Evolutionary conservation across 2,329 filamentous ascomycete species (phyloP), one percentile per base, ranked within the genome.

Genomic region (Cladobotryum mycophilum): DNA sequence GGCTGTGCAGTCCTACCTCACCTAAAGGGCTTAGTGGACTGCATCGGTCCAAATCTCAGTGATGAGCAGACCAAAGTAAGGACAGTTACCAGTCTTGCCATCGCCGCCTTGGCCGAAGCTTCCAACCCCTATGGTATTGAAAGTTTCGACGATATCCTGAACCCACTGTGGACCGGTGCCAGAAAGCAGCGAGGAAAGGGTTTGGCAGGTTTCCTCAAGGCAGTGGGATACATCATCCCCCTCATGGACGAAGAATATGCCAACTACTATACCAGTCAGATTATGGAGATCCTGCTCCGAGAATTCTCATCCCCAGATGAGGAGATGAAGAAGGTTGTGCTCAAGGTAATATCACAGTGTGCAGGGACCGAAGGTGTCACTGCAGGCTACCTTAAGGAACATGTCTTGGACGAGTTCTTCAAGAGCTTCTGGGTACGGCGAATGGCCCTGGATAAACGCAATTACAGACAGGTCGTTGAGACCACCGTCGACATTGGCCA

Each of bases 221-320:
- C 93, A 43, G 92, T 99, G 41, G 93, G 93, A 22, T 97, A 93
- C 67, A 96, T 99, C 64, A 97, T 99, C 56, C 93, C 93, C 4
- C 80, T 99, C 47, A 99, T 99, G 93, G 93, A 99, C 72, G 93
- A 99, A 70, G 93, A 99, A 65, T 97, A 96, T 67, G 92, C 93
- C 70, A 97, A 96, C 67, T 99, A 99, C 73, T 99, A 99, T 65
- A 97, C 93, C 8, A 89, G 85, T 59, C 91, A 99, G 69, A 96
- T 99, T 62, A 97, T 99, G 92, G 93, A 97, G 69, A 97, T 97
- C 62, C 75, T 99, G 13, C 81, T 97, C 30, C 84, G 93, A 61
- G 93, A 99, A 66, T 99, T 99, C 64, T 88, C 90, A 6, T 96
- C 92, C 1, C 93, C 93, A 0, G 93, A 99, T 58, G 93, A 99